Percentiles rank a stretch among this genome's conserved stretches.
These are phyloP conservation scores for Aspergillus persii DNA, from an alignment of 2,329 filamentous ascomycete species.

Conservation along the genomic window DNA sequence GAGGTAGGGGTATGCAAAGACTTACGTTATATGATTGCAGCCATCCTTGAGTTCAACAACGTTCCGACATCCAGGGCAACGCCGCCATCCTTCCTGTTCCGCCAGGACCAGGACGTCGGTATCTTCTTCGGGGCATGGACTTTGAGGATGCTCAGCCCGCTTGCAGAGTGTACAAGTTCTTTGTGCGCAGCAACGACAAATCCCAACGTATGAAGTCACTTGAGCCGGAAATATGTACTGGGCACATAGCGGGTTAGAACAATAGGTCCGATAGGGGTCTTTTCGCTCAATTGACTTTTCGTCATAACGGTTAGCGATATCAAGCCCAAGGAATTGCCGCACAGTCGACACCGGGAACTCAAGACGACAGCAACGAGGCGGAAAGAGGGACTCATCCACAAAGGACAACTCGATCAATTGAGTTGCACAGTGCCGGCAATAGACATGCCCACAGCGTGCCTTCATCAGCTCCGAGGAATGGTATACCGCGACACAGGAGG, in stretches of 20 bases:
- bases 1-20: not conserved
- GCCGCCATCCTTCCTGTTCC: slow-evolving; percentile 68
- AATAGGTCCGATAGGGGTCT: slow-evolving; percentile 26
- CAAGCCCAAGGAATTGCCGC: slow-evolving; percentile 8
- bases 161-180: slow-evolving; percentile 28
- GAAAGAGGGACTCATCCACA: slow-evolving; percentile 25
- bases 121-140: slow-evolving; percentile 26
- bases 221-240: slow-evolving; percentile 21
- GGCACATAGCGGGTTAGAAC: slow-evolving; percentile 20
- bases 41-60: slow-evolving; percentile 36
- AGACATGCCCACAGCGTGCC: not conserved
- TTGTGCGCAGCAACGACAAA: slow-evolving; percentile 19
- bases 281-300: slow-evolving; percentile 23
- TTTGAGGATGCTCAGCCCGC: slow-evolving; percentile 11
- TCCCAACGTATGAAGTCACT: slow-evolving; percentile 15
- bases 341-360: slow-evolving; percentile 14
- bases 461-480: not conserved
- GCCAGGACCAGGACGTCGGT: slow-evolving; percentile 56
- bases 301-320: slow-evolving; percentile 10
- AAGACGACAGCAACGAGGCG: slow-evolving; percentile 28
- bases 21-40: slow-evolving; percentile 38
- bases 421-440: slow-evolving; percentile 13
- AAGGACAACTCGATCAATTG: slow-evolving; percentile 18
- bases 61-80: slow-evolving; percentile 70
- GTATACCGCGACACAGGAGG: not conserved